Conservation (phyloP, 768 basidiomycete species). For the Boletus patriciae region DNA sequence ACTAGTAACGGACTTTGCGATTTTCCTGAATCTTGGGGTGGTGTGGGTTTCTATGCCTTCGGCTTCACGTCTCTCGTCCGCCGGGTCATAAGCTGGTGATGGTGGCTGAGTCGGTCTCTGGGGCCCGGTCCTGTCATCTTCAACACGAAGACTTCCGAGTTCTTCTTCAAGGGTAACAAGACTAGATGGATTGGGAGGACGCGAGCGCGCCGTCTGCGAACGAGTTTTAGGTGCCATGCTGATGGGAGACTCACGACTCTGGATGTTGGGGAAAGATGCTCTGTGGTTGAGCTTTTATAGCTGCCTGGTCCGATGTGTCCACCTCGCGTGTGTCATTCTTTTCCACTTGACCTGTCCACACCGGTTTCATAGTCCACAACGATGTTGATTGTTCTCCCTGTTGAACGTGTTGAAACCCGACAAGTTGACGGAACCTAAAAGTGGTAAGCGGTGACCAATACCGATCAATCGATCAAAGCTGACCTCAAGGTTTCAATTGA, state of each 20-base stretch:
- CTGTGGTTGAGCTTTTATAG: neutral
- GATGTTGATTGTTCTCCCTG: neutral
- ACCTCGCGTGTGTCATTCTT: neutral
- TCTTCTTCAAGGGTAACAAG: neutral
- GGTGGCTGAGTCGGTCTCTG: no score
- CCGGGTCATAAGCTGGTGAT: no score
- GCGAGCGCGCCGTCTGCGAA: neutral
- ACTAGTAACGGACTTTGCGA: no score
- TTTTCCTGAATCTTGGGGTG: no score
- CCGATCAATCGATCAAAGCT: no score
- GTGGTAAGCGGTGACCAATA: no score
- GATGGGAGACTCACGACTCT: no score
- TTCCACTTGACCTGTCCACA: neutral
- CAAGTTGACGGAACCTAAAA: no score
- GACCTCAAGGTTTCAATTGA: no score
- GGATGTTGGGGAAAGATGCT: neutral
- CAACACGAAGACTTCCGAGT: neutral
- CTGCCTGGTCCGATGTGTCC: neutral
- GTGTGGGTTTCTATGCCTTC: no score
- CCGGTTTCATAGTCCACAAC: neutral
- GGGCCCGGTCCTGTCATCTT: neutral
- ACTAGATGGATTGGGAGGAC: neutral
- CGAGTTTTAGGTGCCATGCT: neutral
- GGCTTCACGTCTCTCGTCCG: no score
- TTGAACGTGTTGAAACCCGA: neutral